Evolutionary conservation across 345 rosid genomes (phyloP), one percentile per base, ranked within the genome.

Genomic region (Rhodomyrtus tomentosa): DNA sequence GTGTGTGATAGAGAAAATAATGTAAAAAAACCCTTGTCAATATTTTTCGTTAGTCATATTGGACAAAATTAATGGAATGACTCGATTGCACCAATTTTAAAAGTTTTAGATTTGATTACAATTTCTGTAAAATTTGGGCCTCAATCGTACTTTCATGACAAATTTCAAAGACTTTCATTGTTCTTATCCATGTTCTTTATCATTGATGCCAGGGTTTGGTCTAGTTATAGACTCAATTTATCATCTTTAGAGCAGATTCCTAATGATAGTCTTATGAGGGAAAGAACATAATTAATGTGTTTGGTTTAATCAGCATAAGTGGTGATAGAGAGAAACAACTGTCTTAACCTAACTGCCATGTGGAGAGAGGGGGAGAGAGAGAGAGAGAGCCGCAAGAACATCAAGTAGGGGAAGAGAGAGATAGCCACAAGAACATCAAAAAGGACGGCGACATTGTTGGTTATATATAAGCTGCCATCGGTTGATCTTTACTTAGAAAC

Each of bases 391-490:
- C 88, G 85, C 86, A 88, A 85, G 90, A 90, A 83, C 88, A 36
- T 51, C 88, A 82, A 21, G 42, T n/a, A 81, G 36, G 32, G 79
- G 36, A 15, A 54, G 89, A 83, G 85, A 81, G 85, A 86, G 86
- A 85, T 62, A 90, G 87, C 90, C 88, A 86, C 86, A 88, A 86
- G 90, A 90, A 84, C 88, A 36, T 51, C 89, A 82, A 22, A 50
- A 81, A 56, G 32, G 79, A 82, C 84, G 90, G 89, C 86, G 88
- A 84, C 42, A 89, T 73, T 83, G 50, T 58, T 81, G 89, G 87
- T 45, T 16, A 54, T 81, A 59, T 83, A 36, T 54, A 82, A 80
- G 80, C 80, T 84, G 83, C 40, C 83, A 79, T 59, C 73, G 55
- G 55, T n/a, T 45, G 15, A 59, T 83, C 80, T 27, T 16, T 52